phyloP scores from a whole-genome alignment of 1,139 yeast genomes.

The Nadsonia commutata region DNA sequence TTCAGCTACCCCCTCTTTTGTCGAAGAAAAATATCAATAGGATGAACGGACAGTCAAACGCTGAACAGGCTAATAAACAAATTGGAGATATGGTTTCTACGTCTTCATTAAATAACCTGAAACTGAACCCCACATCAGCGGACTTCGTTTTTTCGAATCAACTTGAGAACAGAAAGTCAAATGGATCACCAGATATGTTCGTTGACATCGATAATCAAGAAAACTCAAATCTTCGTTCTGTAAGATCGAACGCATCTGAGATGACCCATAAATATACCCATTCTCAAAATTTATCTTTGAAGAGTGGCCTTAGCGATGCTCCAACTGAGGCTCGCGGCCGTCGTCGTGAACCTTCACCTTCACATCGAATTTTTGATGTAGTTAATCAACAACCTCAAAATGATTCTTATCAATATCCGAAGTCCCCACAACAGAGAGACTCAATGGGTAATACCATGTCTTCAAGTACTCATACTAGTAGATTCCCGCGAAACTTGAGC shows the following conservation, averaged over 20 bases:
- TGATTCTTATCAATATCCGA: no score
- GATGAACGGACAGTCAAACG: background rate
- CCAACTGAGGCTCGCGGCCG: background rate
- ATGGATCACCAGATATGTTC: background rate
- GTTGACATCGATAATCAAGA: background rate
- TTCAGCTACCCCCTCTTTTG: conserved; percentile 3
- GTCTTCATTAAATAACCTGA: background rate
- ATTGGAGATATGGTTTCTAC: background rate
- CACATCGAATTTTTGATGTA: background rate
- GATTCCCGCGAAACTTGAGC: no score
- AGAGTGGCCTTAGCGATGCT: background rate
- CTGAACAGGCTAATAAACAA: background rate
- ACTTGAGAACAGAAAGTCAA: background rate
- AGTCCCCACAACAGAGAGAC: no score
- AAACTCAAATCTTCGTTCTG: background rate
- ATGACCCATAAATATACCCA: background rate
- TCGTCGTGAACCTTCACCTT: background rate
- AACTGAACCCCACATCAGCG: background rate
- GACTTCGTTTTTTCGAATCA: background rate
- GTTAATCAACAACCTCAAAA: background rate
- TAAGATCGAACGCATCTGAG: background rate
- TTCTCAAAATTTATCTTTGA: background rate
- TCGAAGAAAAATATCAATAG: conserved; percentile 2
- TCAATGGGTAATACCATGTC: no score
- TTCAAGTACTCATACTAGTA: no score